Conservation (phyloP, 2,329 filamentous ascomycete species). For the Lachnum nothofagi region DNA sequence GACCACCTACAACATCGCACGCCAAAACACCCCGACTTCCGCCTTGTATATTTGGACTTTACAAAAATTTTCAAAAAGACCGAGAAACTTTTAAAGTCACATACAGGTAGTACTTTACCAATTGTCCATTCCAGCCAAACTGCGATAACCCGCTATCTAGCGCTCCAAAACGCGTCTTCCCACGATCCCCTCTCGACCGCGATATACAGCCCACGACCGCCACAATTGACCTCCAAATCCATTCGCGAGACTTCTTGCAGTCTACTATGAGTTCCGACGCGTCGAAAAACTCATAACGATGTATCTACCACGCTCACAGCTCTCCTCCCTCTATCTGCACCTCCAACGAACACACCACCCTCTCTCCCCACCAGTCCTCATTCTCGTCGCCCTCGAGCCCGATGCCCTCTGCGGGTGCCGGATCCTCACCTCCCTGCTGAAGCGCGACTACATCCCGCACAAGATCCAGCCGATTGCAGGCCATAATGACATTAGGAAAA, state of each 20-base stretch:
- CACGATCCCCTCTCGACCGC: background rate
- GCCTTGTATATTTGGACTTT: background rate
- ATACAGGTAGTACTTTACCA: background rate
- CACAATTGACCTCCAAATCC: background rate
- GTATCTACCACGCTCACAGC: slow-evolving; percentile 88
- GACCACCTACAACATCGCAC: background rate
- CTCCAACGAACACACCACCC: slow-evolving; percentile 82
- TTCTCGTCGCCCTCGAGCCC: slow-evolving; percentile 89
- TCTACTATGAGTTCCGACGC: slow-evolving; percentile 15
- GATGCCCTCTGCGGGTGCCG: slow-evolving; percentile 94
- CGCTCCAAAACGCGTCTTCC: background rate
- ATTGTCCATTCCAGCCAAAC: background rate
- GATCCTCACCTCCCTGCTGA: slow-evolving; percentile 87
- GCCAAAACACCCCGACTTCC: background rate
- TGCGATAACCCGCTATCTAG: background rate
- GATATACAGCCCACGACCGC: background rate
- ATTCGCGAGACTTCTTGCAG: background rate
- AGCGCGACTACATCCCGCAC: slow-evolving; percentile 95
- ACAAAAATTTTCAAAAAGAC: background rate
- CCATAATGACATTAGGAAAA: slow-evolving; percentile 80
- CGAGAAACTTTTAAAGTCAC: background rate
- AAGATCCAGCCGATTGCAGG: slow-evolving; percentile 94
- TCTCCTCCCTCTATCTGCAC: slow-evolving; percentile 87
- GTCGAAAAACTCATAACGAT: slow-evolving; percentile 44
- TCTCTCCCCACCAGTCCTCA: slow-evolving; percentile 82